phyloP scores from a whole-genome alignment of 208 protist species.

The Leishmania gerbilli region DNA sequence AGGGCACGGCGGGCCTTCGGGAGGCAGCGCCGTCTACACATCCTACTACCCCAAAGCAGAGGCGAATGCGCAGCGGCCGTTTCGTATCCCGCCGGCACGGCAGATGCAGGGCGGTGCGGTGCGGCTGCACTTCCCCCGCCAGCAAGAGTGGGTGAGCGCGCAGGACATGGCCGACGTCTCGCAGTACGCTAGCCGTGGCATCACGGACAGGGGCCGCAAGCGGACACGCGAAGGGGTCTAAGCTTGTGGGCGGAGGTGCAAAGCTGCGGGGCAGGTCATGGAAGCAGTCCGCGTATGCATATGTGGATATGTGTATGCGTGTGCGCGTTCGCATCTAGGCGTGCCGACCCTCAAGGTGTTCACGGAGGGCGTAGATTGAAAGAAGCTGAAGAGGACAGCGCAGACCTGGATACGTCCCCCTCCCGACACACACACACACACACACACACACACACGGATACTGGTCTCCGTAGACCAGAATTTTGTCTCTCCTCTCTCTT shows the following conservation, averaged over 20 bases:
- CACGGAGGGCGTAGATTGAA: neutral
- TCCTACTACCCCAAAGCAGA: slow-evolving; percentile 61
- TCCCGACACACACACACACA: neutral
- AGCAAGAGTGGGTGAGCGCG: slow-evolving; percentile 59
- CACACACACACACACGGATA: neutral
- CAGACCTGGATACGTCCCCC: neutral
- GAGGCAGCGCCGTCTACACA: slow-evolving; percentile 20
- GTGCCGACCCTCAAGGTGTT: neutral
- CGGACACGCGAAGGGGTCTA: slow-evolving; percentile 28
- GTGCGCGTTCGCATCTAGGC: neutral
- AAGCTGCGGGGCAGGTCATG: neutral
- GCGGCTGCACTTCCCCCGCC: slow-evolving; percentile 54
- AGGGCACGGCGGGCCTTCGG: slow-evolving; percentile 14
- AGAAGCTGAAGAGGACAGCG: neutral
- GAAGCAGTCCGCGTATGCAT: neutral
- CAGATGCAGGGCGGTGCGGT: slow-evolving; percentile 39
- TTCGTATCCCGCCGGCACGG: slow-evolving; percentile 53
- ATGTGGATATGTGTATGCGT: neutral
- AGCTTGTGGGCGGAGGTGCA: neutral
- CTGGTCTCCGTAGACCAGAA: neutral
- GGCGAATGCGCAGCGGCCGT: slow-evolving; percentile 34
- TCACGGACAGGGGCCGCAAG: slow-evolving; percentile 31
- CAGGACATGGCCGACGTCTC: slow-evolving; percentile 60
- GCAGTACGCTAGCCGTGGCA: slow-evolving; percentile 37
- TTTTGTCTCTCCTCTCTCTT: neutral